Evolutionary conservation across 176 grass and related monocot genomes (phyloP).

Genomic region (Oryza punctata): DNA sequence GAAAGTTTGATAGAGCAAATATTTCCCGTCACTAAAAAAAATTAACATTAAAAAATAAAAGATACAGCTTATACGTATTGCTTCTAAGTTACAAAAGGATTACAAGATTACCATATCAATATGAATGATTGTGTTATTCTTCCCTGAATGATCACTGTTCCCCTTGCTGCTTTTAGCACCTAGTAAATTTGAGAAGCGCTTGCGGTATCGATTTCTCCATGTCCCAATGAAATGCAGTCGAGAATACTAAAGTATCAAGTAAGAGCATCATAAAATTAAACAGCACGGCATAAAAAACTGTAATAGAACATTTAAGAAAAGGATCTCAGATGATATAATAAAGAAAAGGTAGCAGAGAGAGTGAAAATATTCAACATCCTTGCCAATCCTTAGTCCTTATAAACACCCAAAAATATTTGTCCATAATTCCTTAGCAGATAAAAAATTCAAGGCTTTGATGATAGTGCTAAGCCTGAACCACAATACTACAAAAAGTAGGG

Average conservation of each 20-base stretch:
- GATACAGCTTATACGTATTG: not conserved
- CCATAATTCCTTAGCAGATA: not conserved
- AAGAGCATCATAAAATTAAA: constrained; percentile 18
- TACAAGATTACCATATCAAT: constrained; percentile 85
- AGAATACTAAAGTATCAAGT: constrained; percentile 62
- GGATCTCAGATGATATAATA: not conserved
- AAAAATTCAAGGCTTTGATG: not conserved
- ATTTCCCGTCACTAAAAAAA: not conserved
- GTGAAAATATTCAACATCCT: not conserved
- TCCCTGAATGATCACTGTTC: constrained; percentile 42
- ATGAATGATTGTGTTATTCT: constrained; percentile 72
- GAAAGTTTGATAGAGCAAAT: constrained; percentile 22
- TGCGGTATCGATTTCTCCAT: constrained; percentile 91
- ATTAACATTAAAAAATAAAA: constrained; percentile 14
- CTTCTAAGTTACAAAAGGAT: constrained; percentile 5
- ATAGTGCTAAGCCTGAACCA: not conserved
- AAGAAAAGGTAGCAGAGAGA: constrained; percentile 26
- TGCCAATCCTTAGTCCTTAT: constrained; percentile 14
- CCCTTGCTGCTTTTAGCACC: constrained; percentile 52
- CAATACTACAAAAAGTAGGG: not conserved
- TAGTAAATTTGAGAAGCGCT: constrained; percentile 67
- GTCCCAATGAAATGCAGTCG: constrained; percentile 98
- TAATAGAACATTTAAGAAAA: not conserved
- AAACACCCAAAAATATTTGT: not conserved
- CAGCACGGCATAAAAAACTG: constrained; percentile 5